Evolutionary conservation across 2,329 filamentous ascomycete genomes (phyloP), one percentile per base, ranked within the genome.

Genomic region (Cladosporium phlei): DNA sequence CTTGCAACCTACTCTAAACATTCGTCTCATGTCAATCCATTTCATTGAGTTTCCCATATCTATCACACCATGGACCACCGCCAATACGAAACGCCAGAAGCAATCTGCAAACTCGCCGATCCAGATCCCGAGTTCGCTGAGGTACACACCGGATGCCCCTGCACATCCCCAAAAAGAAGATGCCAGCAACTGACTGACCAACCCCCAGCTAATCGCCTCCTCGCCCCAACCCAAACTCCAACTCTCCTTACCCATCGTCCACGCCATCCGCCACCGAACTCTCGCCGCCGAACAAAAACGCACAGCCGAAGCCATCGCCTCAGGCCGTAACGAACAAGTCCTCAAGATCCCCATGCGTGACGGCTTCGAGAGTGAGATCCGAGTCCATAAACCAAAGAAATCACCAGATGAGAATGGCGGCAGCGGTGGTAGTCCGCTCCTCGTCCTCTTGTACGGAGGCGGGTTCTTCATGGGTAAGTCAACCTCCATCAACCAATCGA

Each of bases 361-460:
- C 38, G 64, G 62, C 2, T 50, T 53, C n/a, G 50, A 64, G 38
- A 68, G 62, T 29, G 55, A 53, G 5, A 56, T 66, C 30, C 57
- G 62, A 16, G 57, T 68, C 25, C 61, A 66, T 35, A 52, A 46
- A 6, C 65, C 65, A 5, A 42, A 46, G 5, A 46, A 21, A 8
- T 27, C 43, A 5, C 14, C 48, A 4, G n/a, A n/a, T n/a, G 29
- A 43, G 10, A 37, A 25, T 9, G 24, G n/a, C n/a, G n/a, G n/a
- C n/a, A n/a, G n/a, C n/a, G n/a, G n/a, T n/a, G 55, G 55, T 11
- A 51, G 37, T 53, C 62, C 42, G 11, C 27, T 59, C 24, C 32
- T 58, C 5, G 53, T 60, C 8, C 40, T 55, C 16, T 38, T 55
- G n/a, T 55, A 47, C 42, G 57, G 57, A 8, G 57, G 57, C 10